Base-by-base conservation (phyloP, 805 yeast genomes). In the Kazachstania viticola region DNA sequence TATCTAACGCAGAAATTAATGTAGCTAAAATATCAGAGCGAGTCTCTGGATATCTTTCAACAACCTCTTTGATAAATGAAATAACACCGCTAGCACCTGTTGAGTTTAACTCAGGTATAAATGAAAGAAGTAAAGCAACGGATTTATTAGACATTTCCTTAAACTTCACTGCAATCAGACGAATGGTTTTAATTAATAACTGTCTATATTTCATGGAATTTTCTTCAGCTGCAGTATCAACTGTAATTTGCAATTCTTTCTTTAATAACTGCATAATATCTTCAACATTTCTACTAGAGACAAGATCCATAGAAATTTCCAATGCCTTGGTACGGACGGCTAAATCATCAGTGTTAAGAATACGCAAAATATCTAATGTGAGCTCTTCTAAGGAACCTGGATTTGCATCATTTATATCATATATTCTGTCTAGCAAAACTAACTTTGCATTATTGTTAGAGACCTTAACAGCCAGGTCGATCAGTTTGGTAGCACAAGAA, bases 381-480 rank as follows among this genome's bases (percentile, higher is more conserved):
- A 81, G 67, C 35, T 81, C 93, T 51, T 82, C 87, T 43, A 88
- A 67, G 29, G 81, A 66, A 32, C 95, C 95, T 15, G 91, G 88
- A 51, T 77, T 73, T 39, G 68, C 69, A 39, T 64, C 62, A 49
- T 82, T 79, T 32, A 91, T 71, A 33, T 79, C 84, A 45, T 71
- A 72, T 38, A 91, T 76, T 56, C 93, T 74, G 51, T 84, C 91
- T 50, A 91, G 67, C 14, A 94, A 91, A 49, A 88, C 87, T 42
- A 91, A 70, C 60, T 93, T 93, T 46, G 88, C 87, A 51, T 87
- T 91, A 62, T 82, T 87, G 58, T 91, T 97, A n/a, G 94, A 69
- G 54, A 85, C 97, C 52, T 79, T 82, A 45, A 78, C 76, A 21
- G 95, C 94, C 45, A 91, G 67, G 36, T 83, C 94, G 39, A 88